Evolutionary conservation across 495 filamentous ascomycete genomes (phyloP).

Genomic region (Penicillium antarcticum): DNA sequence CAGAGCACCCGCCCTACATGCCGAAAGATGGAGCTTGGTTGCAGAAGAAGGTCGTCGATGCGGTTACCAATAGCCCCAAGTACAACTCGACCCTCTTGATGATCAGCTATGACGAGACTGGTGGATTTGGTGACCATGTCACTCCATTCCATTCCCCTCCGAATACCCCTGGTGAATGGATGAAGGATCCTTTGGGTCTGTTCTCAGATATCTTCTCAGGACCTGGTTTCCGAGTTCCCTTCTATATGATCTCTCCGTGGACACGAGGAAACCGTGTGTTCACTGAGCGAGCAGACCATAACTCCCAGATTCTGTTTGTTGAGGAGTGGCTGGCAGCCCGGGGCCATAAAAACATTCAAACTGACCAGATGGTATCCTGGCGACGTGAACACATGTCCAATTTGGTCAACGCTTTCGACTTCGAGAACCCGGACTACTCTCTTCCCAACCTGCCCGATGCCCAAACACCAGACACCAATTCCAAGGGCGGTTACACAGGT

Average conservation of each 20-base stretch:
- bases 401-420: slow-evolving; percentile 50
- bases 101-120: slow-evolving; percentile 54
- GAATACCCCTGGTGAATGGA: slow-evolving; percentile 52
- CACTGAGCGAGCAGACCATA: slow-evolving; percentile 55
- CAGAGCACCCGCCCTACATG: slow-evolving; percentile 51
- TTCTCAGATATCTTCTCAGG: slow-evolving; percentile 50
- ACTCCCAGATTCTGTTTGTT: slow-evolving; percentile 54
- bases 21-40: slow-evolving; percentile 57
- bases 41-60: slow-evolving; percentile 51
- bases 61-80: slow-evolving; percentile 46
- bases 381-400: slow-evolving; percentile 54
- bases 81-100: slow-evolving; percentile 50
- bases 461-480: slow-evolving; percentile 31
- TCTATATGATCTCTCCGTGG: slow-evolving; percentile 57
- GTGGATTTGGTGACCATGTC: slow-evolving; percentile 55
- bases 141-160: slow-evolving; percentile 49
- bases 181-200: slow-evolving; percentile 46
- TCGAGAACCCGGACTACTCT: slow-evolving; percentile 47
- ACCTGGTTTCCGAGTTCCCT: slow-evolving; percentile 51
- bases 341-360: slow-evolving; percentile 45
- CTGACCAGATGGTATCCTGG: slow-evolving; percentile 50
- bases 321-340: slow-evolving; percentile 51
- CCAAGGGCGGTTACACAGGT: slow-evolving; percentile 40
- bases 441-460: slow-evolving; percentile 43
- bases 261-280: slow-evolving; percentile 53